Base-by-base conservation (phyloP, 768 basidiomycete genomes). In the Boletus insuetus region DNA sequence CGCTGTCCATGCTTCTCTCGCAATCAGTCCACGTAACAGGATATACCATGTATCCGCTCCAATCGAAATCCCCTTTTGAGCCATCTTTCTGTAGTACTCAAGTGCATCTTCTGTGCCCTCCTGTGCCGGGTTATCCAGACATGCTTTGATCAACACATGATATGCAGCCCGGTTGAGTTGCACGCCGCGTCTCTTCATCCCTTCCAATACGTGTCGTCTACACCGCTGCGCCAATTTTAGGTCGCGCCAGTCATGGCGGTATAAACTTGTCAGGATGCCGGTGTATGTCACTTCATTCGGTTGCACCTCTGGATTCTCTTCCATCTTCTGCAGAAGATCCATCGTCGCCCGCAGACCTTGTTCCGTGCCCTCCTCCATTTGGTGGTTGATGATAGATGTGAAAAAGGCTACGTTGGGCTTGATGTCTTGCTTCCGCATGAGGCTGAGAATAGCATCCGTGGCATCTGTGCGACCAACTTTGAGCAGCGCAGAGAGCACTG, bases 231-330 rank as follows among this genome's bases (percentile, higher is more conserved):
- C 75, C 40, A 77, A 70, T 29, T 71, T 61, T 6, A 74, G 59
- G 22, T 80, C 68, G 51, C 82, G 63, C 77, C 84, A 82, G 10
- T 72, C 62, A 16, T 80, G 82, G 29, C 85, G 80, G 65, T 89
- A 82, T 59, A 95, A 76, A 5, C 86, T 88, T 9, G 85, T 75
- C 46, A 97, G 76, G 46, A 97, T 75, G 2, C 84, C 77, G 0
- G 93, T 94, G 71, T 94, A 98, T 29, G 91, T 94, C 58, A 93
- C 79, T 55, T 84, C 83, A 65, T 88, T 95, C 1, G 91, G 87
- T 44, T 69, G 69, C 24, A 75, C 69, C 6, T 74, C 67, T 4
- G 74, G 69, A 49, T 79, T 73, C 49, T 75, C 70, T 69, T 93
- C 94, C 90, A 98, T 94, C 64, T 77, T 79, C 51, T 77, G 71